Conservation (phyloP, 2,329 filamentous ascomycete species). For the Cladosporium phlei region DNA sequence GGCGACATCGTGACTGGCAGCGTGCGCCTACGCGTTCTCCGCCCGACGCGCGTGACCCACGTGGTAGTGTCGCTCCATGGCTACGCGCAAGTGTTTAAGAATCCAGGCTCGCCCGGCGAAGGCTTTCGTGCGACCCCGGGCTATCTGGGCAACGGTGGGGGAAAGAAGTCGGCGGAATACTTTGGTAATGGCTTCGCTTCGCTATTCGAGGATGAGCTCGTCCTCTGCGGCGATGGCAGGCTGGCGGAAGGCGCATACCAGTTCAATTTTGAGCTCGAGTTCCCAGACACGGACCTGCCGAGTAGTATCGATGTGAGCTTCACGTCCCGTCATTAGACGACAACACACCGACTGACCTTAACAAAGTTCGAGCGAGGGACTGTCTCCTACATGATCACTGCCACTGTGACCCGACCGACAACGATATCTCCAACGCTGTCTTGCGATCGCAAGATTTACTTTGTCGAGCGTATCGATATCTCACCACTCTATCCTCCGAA, state of each 20-base stretch:
- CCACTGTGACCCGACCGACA: constrained; percentile 83
- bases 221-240: constrained; percentile 72
- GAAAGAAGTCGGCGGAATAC: constrained; percentile 51
- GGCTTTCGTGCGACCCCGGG: constrained; percentile 47
- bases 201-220: constrained; percentile 76
- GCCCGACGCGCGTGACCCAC: constrained; percentile 73
- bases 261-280: constrained; percentile 71
- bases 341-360: constrained; percentile 15
- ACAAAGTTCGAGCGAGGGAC: constrained; percentile 90
- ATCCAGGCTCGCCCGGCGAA: constrained; percentile 55
- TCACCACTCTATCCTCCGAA: constrained; percentile 68
- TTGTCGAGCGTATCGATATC: constrained; percentile 81
- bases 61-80: constrained; percentile 73
- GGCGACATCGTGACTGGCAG: constrained; percentile 70
- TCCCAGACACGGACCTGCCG: constrained; percentile 65
- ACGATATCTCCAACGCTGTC: constrained; percentile 75
- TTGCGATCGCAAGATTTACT: constrained; percentile 74
- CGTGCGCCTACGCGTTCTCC: constrained; percentile 67
- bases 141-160: constrained; percentile 32
- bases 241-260: constrained; percentile 70
- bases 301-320: constrained; percentile 85
- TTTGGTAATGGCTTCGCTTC: constrained; percentile 75
- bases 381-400: constrained; percentile 84
- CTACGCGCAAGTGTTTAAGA: constrained; percentile 74
- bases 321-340: constrained; percentile 19